A percentile compares a stretch with the other conserved stretches of the same genome.
Conservation (phyloP, 2,329 filamentous ascomycete species). For the Plectosphaerella plurivora region DNA sequence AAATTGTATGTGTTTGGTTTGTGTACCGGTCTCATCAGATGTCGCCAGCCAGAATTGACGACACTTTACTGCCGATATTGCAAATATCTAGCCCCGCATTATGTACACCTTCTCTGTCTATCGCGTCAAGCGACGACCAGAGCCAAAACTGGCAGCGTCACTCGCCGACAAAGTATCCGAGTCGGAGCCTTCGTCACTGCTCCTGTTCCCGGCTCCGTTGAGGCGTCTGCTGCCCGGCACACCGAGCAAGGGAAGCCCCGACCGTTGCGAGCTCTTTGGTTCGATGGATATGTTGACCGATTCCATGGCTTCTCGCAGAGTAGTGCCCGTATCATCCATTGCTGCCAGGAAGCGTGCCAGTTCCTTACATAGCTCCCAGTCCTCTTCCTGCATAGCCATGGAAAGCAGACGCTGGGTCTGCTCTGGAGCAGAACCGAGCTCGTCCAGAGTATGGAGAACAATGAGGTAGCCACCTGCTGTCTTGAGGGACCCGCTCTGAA, state of each 20-base stretch:
- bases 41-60: too few species aligned
- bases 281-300: constrained; percentile 45
- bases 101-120: not conserved
- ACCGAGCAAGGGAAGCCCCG: constrained; percentile 1
- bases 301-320: constrained; percentile 67
- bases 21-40: too few species aligned
- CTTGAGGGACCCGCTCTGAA: constrained; percentile 81
- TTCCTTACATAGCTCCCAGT: constrained; percentile 96
- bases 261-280: constrained; percentile 4
- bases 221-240: constrained; percentile 13
- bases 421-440: constrained; percentile 64
- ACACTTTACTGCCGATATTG: too few species aligned
- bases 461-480: constrained; percentile 96
- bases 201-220: constrained; percentile 23
- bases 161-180: constrained; percentile 31
- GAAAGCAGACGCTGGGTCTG: constrained; percentile 78
- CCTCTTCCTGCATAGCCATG: constrained; percentile 75
- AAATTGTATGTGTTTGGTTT: too few species aligned
- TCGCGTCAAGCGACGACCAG: constrained; percentile 12
- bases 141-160: constrained; percentile 30
- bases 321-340: constrained; percentile 80
- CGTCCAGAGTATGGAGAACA: constrained; percentile 79
- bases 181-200: constrained; percentile 27
- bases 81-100: too few species aligned
- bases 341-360: constrained; percentile 92